Conservation (phyloP, 1,284 basidiomycete species). For the Cronartium quercuum region DNA sequence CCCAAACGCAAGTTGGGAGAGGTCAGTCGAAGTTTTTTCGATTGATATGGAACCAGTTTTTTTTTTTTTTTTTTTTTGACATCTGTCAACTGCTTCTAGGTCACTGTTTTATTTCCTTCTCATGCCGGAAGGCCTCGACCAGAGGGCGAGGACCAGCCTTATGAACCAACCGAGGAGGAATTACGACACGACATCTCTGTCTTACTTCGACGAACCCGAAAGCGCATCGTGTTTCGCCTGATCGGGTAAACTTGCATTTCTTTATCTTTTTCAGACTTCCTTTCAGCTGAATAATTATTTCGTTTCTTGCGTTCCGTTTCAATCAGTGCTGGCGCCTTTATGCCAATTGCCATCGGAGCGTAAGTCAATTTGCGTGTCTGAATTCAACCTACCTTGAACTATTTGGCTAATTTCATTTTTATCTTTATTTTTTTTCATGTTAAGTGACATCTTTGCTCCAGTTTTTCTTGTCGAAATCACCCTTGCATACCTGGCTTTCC, state of each 20-base stretch:
- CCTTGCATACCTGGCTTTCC: constrained; percentile 35
- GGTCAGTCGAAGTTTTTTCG: background rate
- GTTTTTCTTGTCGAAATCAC: constrained; percentile 34
- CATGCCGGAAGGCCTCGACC: background rate
- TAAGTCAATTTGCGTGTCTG: constrained; percentile 10
- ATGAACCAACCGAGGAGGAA: constrained; percentile 26
- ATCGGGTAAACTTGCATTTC: constrained; percentile 14
- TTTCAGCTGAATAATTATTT: background rate
- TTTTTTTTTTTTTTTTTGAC: background rate
- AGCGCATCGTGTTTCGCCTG: constrained; percentile 5
- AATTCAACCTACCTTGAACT: too few relatives aligned
- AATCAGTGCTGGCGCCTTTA: constrained; percentile 8
- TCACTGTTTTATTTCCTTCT: background rate
- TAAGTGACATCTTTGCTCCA: constrained; percentile 38
- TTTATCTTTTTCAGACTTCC: background rate
- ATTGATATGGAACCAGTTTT: background rate
- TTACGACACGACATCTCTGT: constrained; percentile 27
- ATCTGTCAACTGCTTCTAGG: background rate
- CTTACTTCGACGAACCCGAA: constrained; percentile 23
- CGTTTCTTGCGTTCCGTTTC: background rate
- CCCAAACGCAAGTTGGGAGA: constrained; percentile 25
- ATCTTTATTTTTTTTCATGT: too few relatives aligned
- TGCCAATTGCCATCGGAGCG: constrained; percentile 34
- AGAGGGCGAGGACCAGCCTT: constrained; percentile 22
- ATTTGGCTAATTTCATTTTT: background rate